Base-by-base conservation (phyloP, 2,329 filamentous ascomycete species). In the Hymenoscyphus repandus region DNA sequence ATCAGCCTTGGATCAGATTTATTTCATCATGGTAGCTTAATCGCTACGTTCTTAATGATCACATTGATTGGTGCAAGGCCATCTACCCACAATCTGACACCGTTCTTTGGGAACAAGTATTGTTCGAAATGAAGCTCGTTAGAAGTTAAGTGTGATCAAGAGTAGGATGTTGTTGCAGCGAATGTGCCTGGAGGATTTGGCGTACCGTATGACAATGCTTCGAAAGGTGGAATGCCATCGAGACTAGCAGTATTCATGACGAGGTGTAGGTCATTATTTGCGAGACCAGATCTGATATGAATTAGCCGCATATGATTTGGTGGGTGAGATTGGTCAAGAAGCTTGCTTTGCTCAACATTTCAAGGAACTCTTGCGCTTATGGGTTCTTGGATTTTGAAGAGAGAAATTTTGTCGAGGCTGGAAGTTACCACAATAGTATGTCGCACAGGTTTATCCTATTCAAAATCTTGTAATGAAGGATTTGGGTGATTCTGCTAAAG, bases 21-120 rank as follows among this genome's bases (percentile, higher is more conserved):
- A 20, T 12, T 40, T 31, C 49, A 50, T 50, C 12, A 38, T 33
- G 15, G 22, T 36, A n/a, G 36, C 17, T 39, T 40, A 39, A 10
- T 42, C 9, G 13, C 34, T 18, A 3, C 45, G 37, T 20, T 55
- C 45, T 5, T 22, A 18, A 1, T 47, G 5, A 30, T 40, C 43
- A 12, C 30, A 30, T 42, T 54, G n/a, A n/a, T n/a, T n/a, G n/a
- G n/a, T n/a, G n/a, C n/a, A n/a, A n/a, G n/a, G n/a, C n/a, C n/a
- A 34, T 34, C 32, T 34, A 34, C 32, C 32, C 32, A 34, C 9
- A 34, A 34, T 13, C 13, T 34, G 9, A 34, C 13, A 9, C 9
- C 13, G 9, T 34, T 34, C 32, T 9, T 13, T 9, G 13, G 13
- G 32, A 9, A 34, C 9, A 34, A 13, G 13, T 34, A 9, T 34